Conservation (phyloP, 2,329 filamentous ascomycete genomes). For the Cladosporium sp. region DNA sequence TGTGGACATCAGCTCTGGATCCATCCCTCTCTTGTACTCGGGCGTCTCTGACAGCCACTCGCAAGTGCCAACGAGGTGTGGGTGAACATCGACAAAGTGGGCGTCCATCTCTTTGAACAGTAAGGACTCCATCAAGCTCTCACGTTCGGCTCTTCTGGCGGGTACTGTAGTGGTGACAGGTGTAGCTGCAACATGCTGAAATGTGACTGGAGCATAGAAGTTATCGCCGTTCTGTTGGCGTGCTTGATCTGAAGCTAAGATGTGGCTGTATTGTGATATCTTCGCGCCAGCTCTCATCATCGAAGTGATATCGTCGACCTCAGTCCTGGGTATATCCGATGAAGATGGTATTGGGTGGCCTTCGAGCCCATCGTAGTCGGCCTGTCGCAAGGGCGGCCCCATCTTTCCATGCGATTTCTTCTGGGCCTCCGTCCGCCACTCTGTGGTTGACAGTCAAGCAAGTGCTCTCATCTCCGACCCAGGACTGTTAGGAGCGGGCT, state of each 20-base stretch:
- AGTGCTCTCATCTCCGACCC: not conserved
- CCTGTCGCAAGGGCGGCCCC: too few relatives aligned
- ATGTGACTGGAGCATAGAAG: not conserved
- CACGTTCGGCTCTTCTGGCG: not conserved
- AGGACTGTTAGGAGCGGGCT: too few relatives aligned
- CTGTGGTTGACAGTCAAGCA: not conserved
- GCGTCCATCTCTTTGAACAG: not conserved
- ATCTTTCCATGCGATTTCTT: not conserved
- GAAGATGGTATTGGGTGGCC: not conserved
- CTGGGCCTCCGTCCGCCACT: not conserved
- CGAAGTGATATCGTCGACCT: not conserved
- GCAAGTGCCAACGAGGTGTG: not conserved
- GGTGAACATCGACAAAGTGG: not conserved
- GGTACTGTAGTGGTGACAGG: not conserved
- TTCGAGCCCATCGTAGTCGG: not conserved
- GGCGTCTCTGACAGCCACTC: not conserved
- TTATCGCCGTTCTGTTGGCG: not conserved
- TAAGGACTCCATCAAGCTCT: not conserved
- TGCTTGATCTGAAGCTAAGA: not conserved
- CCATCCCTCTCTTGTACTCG: not conserved
- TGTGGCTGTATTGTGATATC: not conserved
- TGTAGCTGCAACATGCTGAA: not conserved
- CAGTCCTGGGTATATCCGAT: not conserved
- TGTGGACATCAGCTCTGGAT: not conserved
- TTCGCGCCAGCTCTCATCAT: not conserved